Conservation (phyloP, 306 rosid genomes). For the Prunus dulcis region DNA sequence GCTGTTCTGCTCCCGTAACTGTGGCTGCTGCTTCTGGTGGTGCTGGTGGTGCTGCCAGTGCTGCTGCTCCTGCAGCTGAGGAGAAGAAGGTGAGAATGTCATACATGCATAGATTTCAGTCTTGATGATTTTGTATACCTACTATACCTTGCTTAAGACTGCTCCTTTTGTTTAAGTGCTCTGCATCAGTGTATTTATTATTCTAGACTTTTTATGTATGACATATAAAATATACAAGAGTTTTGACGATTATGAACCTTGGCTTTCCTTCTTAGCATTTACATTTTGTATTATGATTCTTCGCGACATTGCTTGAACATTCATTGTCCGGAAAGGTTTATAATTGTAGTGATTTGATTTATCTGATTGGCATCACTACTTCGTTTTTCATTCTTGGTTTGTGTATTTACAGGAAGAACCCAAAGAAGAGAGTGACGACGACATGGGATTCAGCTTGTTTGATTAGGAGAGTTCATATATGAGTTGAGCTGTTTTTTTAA, state of each 20-base stretch:
- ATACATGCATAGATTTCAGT: not conserved
- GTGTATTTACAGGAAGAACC: constrained; percentile 49
- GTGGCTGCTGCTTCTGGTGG: constrained; percentile 38
- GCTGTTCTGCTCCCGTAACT: constrained; percentile 44
- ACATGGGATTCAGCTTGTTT: constrained; percentile 57
- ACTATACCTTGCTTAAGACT: no score
- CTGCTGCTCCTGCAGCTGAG: constrained; percentile 49
- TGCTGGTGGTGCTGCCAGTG: constrained; percentile 23
- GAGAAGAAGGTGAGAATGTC: constrained; percentile 54
- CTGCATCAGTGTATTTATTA: not conserved
- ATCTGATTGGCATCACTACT: not conserved
- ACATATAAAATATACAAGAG: not conserved
- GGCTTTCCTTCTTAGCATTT: not conserved
- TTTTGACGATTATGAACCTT: not conserved
- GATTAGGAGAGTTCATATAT: constrained; percentile 33
- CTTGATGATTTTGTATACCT: not conserved
- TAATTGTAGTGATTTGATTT: not conserved
- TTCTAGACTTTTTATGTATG: not conserved
- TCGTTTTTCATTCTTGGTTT: not conserved
- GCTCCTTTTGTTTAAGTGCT: not conserved
- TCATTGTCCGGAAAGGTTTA: not conserved
- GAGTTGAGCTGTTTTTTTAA: not conserved
- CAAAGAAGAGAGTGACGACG: constrained; percentile 66
- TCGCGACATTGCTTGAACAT: not conserved
- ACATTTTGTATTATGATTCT: not conserved